Conservation (phyloP, 2,329 filamentous ascomycete genomes). For the Aspergillus hortae region DNA sequence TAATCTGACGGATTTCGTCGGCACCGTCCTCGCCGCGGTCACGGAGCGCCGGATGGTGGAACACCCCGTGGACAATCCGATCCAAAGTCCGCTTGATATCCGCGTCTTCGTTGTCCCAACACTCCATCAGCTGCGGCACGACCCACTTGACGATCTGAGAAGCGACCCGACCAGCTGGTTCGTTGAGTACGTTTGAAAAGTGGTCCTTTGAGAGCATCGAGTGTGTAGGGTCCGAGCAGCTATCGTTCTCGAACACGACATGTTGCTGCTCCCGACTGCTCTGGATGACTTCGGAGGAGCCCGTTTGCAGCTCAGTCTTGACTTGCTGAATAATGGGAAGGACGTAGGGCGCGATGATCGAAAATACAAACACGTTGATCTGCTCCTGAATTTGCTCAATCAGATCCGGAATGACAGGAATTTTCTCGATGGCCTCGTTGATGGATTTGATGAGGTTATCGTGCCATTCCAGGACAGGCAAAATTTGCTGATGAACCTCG, state of each 20-base stretch:
- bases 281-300: constrained; percentile 81
- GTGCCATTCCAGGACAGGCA: constrained; percentile 87
- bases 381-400: constrained; percentile 85
- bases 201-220: constrained; percentile 96
- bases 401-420: constrained; percentile 79
- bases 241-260: constrained; percentile 78
- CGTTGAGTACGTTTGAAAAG: constrained; percentile 86
- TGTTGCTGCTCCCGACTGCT: constrained; percentile 80
- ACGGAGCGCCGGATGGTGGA: constrained; percentile 84
- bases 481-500: constrained; percentile 72
- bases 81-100: constrained; percentile 69
- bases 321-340: constrained; percentile 82
- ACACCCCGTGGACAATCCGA: constrained; percentile 74
- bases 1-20: constrained; percentile 66
- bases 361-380: constrained; percentile 84
- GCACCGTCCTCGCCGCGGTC: constrained; percentile 67
- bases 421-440: constrained; percentile 72
- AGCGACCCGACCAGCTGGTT: constrained; percentile 79
- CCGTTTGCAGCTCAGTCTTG: constrained; percentile 80
- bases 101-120: constrained; percentile 73
- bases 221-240: constrained; percentile 78
- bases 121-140: constrained; percentile 82
- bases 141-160: constrained; percentile 77
- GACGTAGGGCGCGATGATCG: constrained; percentile 83
- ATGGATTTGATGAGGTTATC: constrained; percentile 82